Evolutionary conservation across 805 yeast genomes (phyloP), one percentile per base, ranked within the genome.

Genomic region (Suhomyces sp.): DNA sequence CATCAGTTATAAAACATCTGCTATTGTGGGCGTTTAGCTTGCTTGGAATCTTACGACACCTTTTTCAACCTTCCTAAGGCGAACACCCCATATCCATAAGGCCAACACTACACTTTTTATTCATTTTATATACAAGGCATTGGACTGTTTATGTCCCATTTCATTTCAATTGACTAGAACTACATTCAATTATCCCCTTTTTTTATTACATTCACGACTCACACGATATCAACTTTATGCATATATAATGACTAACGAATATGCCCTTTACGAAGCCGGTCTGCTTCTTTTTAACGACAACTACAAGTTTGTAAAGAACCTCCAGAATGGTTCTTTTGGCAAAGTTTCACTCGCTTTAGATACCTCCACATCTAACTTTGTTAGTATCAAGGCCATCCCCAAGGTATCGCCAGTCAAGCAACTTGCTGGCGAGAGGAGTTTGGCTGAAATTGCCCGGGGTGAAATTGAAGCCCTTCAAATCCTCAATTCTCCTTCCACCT

Each of bases 281-380:
- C 47, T 38, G 44, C 41, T 54, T 31, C 58, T 70, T 13, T 64
- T 82, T 35, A 66, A 66, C 19, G 62, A 70, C 56, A 68, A 73
- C 44, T 83, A 83, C 68, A 63, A 64, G 48, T 76, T 74, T 53
- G 54, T 81, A 35, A 61, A 67, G 19, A 71, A 74, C 59, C 68
- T 83, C 51, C 86, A 82, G 62, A 75, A 73, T 36, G 89, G 88
- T 4, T 77, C 87, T 2, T 85, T 82, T 65, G 88, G 88, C 19
- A 75, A 75, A 53, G 89, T 85, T 2, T 71, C 84, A 2, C 72
- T 80, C 48, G 87, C 86, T 1, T 52, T 67, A 6, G 82, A 84
- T 60, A 52, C 60, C 2, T 44, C 51, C 15, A 56, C 63, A 9
- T 52, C 55, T 31, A 59, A 63, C 13, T 59, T 60, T 45, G 87